A percentile compares a stretch with the other conserved stretches of the same genome.
phyloP scores from a whole-genome alignment of 805 yeast genomes.

The Barnettozyma wickerhamii region DNA sequence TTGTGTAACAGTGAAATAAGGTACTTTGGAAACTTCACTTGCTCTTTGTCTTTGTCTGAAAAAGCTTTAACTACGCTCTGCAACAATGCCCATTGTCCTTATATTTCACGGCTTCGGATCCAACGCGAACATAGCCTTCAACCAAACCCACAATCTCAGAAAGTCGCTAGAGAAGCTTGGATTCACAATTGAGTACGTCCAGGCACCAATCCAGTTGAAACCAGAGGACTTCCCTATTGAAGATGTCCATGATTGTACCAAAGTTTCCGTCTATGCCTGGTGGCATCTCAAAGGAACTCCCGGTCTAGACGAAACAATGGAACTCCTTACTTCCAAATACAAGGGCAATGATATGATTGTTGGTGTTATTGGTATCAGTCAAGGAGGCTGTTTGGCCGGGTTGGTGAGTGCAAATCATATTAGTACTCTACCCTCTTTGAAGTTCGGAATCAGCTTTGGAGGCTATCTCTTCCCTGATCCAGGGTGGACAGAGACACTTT shows the following conservation, averaged over 20 bases:
- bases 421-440: constrained; percentile 3
- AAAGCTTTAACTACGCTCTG: neutral
- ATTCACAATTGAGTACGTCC: constrained; percentile 3
- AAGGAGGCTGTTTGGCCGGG: constrained; percentile 7
- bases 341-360: neutral
- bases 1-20: neutral
- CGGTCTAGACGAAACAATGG: neutral
- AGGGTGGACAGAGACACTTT: neutral
- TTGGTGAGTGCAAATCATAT: constrained; percentile 6
- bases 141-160: constrained; percentile 3
- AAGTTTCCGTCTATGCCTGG: constrained; percentile 3
- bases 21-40: neutral
- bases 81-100: constrained; percentile 3
- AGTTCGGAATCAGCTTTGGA: constrained; percentile 6
- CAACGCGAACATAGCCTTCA: constrained; percentile 1
- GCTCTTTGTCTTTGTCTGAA: neutral
- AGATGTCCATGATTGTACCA: constrained; percentile 2
- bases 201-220: constrained; percentile 1
- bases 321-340: neutral
- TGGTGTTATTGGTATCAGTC: constrained; percentile 9
- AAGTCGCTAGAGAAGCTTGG: constrained; percentile 1
- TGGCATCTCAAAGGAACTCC: constrained; percentile 5
- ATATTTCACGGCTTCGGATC: constrained; percentile 9
- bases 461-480: constrained; percentile 7
- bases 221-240: constrained; percentile 6